Conservation (phyloP, 495 filamentous ascomycete genomes). For the Podospora pseudocomata region DNA sequence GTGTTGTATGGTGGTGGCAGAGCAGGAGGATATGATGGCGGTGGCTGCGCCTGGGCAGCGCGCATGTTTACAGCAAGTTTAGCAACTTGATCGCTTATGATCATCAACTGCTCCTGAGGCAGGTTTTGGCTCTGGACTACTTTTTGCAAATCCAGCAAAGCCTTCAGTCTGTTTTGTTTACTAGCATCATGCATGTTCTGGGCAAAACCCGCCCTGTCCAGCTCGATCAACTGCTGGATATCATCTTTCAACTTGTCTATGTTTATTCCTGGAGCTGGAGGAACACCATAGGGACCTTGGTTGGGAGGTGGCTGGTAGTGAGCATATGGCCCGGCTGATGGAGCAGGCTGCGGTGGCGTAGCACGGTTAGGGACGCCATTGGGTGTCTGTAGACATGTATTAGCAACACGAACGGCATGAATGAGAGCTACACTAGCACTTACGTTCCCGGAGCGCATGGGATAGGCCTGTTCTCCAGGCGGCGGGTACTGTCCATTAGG, state of each 20-base stretch:
- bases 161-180: slow-evolving; percentile 73
- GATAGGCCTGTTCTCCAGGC: slow-evolving; percentile 24
- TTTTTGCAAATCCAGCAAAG: slow-evolving; percentile 78
- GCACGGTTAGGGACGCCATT: slow-evolving; percentile 26
- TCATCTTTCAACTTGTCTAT: slow-evolving; percentile 76
- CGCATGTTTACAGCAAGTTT: slow-evolving; percentile 58
- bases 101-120: slow-evolving; percentile 71
- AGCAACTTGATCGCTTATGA: slow-evolving; percentile 75
- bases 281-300: slow-evolving; percentile 31
- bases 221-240: slow-evolving; percentile 68
- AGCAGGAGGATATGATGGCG: slow-evolving; percentile 25
- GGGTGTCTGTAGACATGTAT: slow-evolving; percentile 24
- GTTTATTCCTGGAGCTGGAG: slow-evolving; percentile 45
- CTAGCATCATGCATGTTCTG: slow-evolving; percentile 67
- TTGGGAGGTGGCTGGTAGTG: slow-evolving; percentile 26
- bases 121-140: slow-evolving; percentile 76
- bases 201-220: slow-evolving; percentile 66
- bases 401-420: slow-evolving; percentile 11
- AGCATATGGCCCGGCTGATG: slow-evolving; percentile 25
- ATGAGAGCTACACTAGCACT: background rate
- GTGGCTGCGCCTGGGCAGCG: slow-evolving; percentile 26
- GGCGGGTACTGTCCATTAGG: slow-evolving; percentile 8
- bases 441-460: slow-evolving; percentile 29
- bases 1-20: slow-evolving; percentile 21
- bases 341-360: slow-evolving; percentile 37